A percentile compares a stretch with the other conserved stretches of the same genome.
phyloP scores from a whole-genome alignment of 1,139 yeast species.

The Pichia sp. region DNA sequence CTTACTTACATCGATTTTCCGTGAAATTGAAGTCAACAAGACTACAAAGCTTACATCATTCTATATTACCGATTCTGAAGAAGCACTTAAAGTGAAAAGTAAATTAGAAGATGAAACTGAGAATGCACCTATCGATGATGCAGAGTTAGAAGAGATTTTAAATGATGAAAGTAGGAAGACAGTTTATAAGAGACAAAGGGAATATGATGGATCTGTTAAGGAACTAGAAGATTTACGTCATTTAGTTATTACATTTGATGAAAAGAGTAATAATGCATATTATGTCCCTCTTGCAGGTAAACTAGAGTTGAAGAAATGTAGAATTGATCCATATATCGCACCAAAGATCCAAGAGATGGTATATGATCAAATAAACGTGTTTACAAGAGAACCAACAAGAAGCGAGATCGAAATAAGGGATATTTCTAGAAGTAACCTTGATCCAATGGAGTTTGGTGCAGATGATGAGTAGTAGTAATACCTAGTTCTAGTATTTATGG shows the following conservation, averaged over 20 bases:
- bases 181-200: conserved; percentile 60
- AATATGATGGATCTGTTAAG: conserved; percentile 69
- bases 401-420: conserved; percentile 65
- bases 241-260: conserved; percentile 46
- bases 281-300: conserved; percentile 76
- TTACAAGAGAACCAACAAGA: conserved; percentile 66
- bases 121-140: conserved; percentile 38
- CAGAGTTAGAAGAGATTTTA: conserved; percentile 28
- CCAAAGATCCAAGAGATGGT: conserved; percentile 35
- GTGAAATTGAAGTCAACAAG: conserved; percentile 65
- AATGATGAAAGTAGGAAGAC: conserved; percentile 38
- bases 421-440: conserved; percentile 57
- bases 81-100: conserved; percentile 35
- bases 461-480: conserved; percentile 28
- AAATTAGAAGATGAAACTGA: conserved; percentile 36
- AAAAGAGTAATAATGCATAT: conserved; percentile 47
- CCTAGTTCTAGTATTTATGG: no score
- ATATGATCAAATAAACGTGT: conserved; percentile 45
- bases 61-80: conserved; percentile 47
- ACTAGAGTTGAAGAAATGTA: conserved; percentile 75
- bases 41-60: conserved; percentile 75
- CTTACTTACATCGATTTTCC: conserved; percentile 60
- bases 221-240: conserved; percentile 48
- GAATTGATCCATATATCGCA: conserved; percentile 47
- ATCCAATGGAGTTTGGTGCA: conserved; percentile 63